Evolutionary conservation across 2,329 filamentous ascomycete genomes (phyloP).

Genomic region (Eutypa lata): DNA sequence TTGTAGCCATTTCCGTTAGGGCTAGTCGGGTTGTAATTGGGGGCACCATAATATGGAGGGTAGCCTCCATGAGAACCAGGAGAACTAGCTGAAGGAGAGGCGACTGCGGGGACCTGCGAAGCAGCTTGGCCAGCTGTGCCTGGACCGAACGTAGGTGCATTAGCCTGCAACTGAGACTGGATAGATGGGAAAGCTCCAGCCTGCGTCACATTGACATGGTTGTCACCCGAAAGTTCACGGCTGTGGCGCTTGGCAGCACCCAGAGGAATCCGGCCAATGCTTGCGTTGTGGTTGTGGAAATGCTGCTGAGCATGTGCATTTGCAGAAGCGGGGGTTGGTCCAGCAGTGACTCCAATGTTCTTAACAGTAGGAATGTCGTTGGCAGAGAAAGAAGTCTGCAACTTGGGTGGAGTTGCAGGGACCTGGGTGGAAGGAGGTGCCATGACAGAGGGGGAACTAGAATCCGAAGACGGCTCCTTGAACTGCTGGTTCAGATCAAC

Average conservation of each 20-base stretch:
- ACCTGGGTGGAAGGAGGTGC: slow-evolving; percentile 47
- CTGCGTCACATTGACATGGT: slow-evolving; percentile 35
- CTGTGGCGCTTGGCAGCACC: slow-evolving; percentile 67
- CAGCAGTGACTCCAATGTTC: slow-evolving; percentile 53
- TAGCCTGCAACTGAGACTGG: slow-evolving; percentile 74
- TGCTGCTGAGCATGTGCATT: slow-evolving; percentile 62
- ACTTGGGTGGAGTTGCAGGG: slow-evolving; percentile 65
- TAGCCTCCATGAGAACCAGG: slow-evolving; percentile 12
- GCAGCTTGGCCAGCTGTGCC: slow-evolving; percentile 39
- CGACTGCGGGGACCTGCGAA: slow-evolving; percentile 22
- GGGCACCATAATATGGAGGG: slow-evolving; percentile 27
- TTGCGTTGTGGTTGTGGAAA: slow-evolving; percentile 77
- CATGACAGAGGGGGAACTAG: slow-evolving; percentile 34
- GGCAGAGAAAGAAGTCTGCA: slow-evolving; percentile 86
- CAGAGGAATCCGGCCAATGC: slow-evolving; percentile 73
- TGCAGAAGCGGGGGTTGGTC: slow-evolving; percentile 39
- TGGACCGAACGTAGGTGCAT: slow-evolving; percentile 75
- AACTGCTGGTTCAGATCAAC: slow-evolving; percentile 46
- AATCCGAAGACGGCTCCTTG: slow-evolving; percentile 40
- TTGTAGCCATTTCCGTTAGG: slow-evolving; percentile 32
- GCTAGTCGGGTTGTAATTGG: slow-evolving; percentile 26
- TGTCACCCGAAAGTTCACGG: slow-evolving; percentile 64
- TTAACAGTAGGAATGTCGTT: slow-evolving; percentile 87
- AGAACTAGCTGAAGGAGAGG: slow-evolving; percentile 10
- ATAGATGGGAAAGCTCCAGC: slow-evolving; percentile 54